Base-by-base conservation (phyloP, 2,329 filamentous ascomycete species). In the Fusarium sp. region DNA sequence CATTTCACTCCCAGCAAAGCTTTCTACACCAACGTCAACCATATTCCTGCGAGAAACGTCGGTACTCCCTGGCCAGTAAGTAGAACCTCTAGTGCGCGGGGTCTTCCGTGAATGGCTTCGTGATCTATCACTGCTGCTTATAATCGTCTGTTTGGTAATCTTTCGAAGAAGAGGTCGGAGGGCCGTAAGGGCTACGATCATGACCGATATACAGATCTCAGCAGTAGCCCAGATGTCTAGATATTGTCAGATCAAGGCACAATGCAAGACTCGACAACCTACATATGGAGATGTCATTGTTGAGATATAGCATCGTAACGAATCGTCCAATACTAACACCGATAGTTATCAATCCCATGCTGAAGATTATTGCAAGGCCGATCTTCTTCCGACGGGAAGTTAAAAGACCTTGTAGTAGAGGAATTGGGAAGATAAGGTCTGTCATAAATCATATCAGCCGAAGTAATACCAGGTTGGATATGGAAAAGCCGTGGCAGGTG, bases 151-250 rank as follows among this genome's bases (percentile, higher is more conserved):
- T 24, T 46, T 45, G 9, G 44, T 52, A 4, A 63, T 43, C 15
- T 61, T 61, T 32, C 56, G 45, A 11, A 63, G 45, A 1, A 63
- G 59, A 0, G 59, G 59, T 1, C 59, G 56, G 0, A 63, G 22
- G 6, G 38, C 56, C 8, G 59, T 63, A 1, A 63, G 15, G 5
- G 59, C 45, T 8, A 63, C 56, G 2, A 63, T 59, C 29, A 63
- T 46, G n/a, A 61, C 56, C 2, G 59, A 63, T 14, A 63, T 63
- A 2, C 59, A 63, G 6, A 63, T 63, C 25, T 63, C 56, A 2
- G 59, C 59, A 14, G 59, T 63, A 7, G 59, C 59, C 59, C 59
- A 63, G 4, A 63, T 53, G 22, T 61, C 59, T 63, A 15, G 0
- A 1, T 6, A 11, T 53, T 10, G 60, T 44, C 34, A 0, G 6